Evolutionary conservation across 108 stramenopile species (phyloP).

Genomic region (Fragilariopsis cylindrus): DNA sequence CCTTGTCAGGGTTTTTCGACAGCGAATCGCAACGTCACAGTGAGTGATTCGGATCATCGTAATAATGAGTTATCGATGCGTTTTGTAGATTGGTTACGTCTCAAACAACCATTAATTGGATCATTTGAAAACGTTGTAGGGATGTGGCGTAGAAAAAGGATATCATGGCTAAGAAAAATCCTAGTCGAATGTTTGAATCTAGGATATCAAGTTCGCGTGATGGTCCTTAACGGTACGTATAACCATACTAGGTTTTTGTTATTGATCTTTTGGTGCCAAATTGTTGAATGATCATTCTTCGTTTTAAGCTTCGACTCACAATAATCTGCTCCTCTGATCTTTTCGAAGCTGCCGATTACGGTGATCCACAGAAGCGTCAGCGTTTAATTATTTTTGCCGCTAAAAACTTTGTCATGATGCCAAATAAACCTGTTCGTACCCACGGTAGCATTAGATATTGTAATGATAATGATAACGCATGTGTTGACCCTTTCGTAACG

Average conservation of each 20-base stretch:
- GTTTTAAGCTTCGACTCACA: too few relatives aligned
- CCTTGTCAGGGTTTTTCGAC: background rate
- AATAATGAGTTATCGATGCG: conserved; percentile 43
- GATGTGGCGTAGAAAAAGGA: conserved; percentile 26
- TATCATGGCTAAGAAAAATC: conserved; percentile 33
- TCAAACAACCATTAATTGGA: conserved; percentile 31
- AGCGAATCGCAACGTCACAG: conserved; percentile 16
- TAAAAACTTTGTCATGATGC: conserved; percentile 25
- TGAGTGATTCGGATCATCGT: background rate
- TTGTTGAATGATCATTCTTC: too few relatives aligned
- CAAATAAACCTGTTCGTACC: conserved; percentile 30
- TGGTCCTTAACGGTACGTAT: conserved; percentile 6
- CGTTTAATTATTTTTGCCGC: conserved; percentile 39
- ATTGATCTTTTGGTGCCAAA: too few relatives aligned
- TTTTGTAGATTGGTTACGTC: conserved; percentile 31
- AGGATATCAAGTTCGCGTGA: conserved; percentile 41
- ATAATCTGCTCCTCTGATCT: too few relatives aligned
- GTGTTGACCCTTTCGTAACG: conserved; percentile 31
- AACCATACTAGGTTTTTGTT: too few relatives aligned
- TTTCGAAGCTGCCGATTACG: conserved; percentile 37
- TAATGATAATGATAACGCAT: background rate
- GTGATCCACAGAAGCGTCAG: conserved; percentile 45
- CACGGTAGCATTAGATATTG: conserved; percentile 22
- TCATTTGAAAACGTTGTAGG: conserved; percentile 53
- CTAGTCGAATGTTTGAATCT: conserved; percentile 26